These are phyloP conservation scores for Suillus ampliporus DNA, from an alignment of 768 basidiomycete genomes.

Conservation along the genomic window DNA sequence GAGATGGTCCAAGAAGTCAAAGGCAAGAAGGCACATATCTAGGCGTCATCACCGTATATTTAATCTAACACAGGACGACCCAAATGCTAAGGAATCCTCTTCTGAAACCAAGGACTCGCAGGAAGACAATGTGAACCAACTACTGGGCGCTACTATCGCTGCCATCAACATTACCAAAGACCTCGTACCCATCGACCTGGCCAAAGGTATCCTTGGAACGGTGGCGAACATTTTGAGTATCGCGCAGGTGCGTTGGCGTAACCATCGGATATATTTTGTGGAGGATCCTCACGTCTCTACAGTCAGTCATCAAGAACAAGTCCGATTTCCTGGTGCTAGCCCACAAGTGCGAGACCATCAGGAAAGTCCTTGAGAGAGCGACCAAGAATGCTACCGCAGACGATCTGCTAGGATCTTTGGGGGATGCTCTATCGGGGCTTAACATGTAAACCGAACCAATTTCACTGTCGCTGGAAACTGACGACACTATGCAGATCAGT, in stretches of 20 bases:
- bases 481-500: background rate
- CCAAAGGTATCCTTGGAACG: background rate
- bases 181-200: background rate
- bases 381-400: background rate
- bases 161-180: background rate
- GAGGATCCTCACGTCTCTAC: background rate
- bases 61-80: too few relatives aligned
- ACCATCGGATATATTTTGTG: background rate
- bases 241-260: background rate
- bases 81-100: background rate
- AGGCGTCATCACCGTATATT: too few relatives aligned
- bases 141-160: background rate
- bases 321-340: background rate
- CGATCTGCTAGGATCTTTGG: background rate
- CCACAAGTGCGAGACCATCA: background rate
- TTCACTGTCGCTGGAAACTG: background rate
- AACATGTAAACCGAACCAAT: background rate
- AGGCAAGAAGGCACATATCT: too few relatives aligned
- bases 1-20: too few relatives aligned
- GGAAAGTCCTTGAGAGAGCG: background rate
- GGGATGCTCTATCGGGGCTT: background rate
- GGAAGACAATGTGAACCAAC: background rate
- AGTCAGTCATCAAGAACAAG: background rate
- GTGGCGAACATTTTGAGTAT: background rate
- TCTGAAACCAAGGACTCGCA: background rate